Base-by-base conservation (phyloP, 2,329 filamentous ascomycete genomes). In the Colletotrichum lupini region DNA sequence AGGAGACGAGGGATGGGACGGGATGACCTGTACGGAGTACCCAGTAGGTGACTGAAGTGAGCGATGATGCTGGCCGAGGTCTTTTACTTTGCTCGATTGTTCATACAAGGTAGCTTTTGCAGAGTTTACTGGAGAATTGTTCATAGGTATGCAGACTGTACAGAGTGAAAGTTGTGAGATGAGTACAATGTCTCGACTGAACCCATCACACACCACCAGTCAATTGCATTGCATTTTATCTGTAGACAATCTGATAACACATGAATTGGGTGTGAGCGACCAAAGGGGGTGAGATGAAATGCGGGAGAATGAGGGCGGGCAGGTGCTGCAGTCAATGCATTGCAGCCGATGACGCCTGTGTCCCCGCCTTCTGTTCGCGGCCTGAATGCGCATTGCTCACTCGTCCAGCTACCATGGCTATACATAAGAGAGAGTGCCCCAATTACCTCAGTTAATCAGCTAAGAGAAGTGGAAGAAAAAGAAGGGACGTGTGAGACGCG, bases 291-390 rank as follows among this genome's bases (percentile, higher is more conserved):
- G 63, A 49, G 63, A 53, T n/a, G 52, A 52, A 60, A 49, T 53
- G 65, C 46, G 46, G 52, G 35, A 16, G 22, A 32, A n/a, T 24
- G 58, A 64, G 24, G 19, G 28, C 19, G 53, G 53, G 26, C 56
- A 68, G 24, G 49, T 60, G 56, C 53, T 60, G 56, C 53, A 35
- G 68, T 72, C 64, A 56, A 68, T 72, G 65, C 65, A 63, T 42
- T 62, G 57, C 68, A 72, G 57, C 64, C 64, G 68, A 72, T 72
- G 68, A 68, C 58, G 68, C 68, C 49, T 37, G 28, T 57, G 35
- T 58, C 63, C 68, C 55, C 68, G 16, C 53, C 37, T 30, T 65
- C 30, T 65, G 46, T 52, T 55, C 49, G 49, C 61, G 35, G 32
- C 24, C 61, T 53, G 14, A 52, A 30, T 12, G 22, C 26, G 3